phyloP scores from a whole-genome alignment of 352 stramenopile species.

The Phytopythium ostracodes region DNA sequence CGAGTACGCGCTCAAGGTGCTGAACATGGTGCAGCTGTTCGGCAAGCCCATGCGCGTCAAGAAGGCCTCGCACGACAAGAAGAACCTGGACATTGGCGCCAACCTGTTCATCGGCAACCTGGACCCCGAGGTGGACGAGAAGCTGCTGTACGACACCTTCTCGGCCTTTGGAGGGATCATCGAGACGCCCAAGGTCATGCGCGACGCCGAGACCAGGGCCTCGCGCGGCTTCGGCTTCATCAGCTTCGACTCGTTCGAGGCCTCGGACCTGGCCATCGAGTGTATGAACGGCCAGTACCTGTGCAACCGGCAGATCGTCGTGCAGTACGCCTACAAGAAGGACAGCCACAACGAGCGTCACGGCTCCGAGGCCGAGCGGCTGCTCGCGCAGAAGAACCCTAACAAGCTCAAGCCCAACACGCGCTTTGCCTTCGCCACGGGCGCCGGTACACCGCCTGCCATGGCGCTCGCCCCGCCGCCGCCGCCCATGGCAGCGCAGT shows the following conservation, averaged over 20 bases:
- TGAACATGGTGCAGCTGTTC: conserved; percentile 99
- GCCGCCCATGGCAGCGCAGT: conserved; percentile 21
- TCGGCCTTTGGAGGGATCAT: conserved; percentile 97
- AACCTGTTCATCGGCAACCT: conserved; percentile 99
- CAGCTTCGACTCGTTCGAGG: conserved; percentile 96
- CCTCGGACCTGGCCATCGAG: conserved; percentile 97
- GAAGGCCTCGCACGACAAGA: conserved; percentile 95
- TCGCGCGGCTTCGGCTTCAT: conserved; percentile 98
- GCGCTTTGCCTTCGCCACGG: conserved; percentile 53
- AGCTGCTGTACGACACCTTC: conserved; percentile 99
- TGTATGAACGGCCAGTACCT: conserved; percentile 99
- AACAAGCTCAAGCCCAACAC: conserved; percentile 81
- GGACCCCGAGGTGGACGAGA: conserved; percentile 97
- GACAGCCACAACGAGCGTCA: conserved; percentile 92
- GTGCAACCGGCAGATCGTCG: conserved; percentile 96
- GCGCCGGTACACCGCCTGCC: not conserved
- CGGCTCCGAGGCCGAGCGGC: conserved; percentile 85
- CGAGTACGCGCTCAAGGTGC: conserved; percentile 98
- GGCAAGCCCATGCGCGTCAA: conserved; percentile 94
- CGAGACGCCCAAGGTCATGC: conserved; percentile 94
- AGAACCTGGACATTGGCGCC: conserved; percentile 96
- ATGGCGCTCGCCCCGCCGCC: conserved; percentile 20
- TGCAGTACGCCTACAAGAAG: conserved; percentile 99
- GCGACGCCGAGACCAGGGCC: conserved; percentile 89
- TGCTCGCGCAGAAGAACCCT: conserved; percentile 81